Evolutionary conservation across 176 grass and related monocot species (phyloP).

Genomic region (Pontederia crassipes): DNA sequence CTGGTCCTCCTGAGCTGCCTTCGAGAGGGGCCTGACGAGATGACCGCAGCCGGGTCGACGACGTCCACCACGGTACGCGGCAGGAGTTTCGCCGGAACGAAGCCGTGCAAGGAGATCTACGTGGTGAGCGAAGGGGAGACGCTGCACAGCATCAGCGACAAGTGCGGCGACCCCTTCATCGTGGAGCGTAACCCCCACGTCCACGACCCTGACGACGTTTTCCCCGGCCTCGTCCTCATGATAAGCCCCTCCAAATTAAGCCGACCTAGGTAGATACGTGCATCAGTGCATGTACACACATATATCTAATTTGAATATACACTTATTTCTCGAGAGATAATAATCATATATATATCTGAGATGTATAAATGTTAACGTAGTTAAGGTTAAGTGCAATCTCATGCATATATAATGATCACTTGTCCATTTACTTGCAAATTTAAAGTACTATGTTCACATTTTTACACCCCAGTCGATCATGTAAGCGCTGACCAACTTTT

Average conservation of each 20-base stretch:
- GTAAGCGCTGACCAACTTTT: too few relatives aligned
- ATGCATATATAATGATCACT: too few relatives aligned
- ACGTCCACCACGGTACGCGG: conserved; percentile 18
- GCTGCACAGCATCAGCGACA: conserved; percentile 15
- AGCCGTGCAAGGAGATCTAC: conserved; percentile 79
- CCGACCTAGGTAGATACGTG: background rate
- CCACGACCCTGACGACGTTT: conserved; percentile 16
- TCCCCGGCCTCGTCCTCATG: conserved; percentile 12
- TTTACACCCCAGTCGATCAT: too few relatives aligned
- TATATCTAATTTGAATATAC: too few relatives aligned
- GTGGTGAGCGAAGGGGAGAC: conserved; percentile 39
- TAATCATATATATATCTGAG: too few relatives aligned
- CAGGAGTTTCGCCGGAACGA: conserved; percentile 13
- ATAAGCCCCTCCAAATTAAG: background rate
- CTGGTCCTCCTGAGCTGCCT: conserved; percentile 43
- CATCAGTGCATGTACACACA: too few relatives aligned
- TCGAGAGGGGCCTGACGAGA: conserved; percentile 1
- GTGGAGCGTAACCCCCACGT: conserved; percentile 17
- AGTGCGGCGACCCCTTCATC: conserved; percentile 12
- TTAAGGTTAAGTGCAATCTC: too few relatives aligned
- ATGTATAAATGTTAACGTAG: too few relatives aligned
- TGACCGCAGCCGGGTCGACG: background rate
- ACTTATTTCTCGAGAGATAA: too few relatives aligned
- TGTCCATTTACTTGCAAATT: too few relatives aligned
- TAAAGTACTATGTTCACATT: too few relatives aligned